phyloP scores from a whole-genome alignment of 257 asterid genomes.

The Scutellaria baicalensis region DNA sequence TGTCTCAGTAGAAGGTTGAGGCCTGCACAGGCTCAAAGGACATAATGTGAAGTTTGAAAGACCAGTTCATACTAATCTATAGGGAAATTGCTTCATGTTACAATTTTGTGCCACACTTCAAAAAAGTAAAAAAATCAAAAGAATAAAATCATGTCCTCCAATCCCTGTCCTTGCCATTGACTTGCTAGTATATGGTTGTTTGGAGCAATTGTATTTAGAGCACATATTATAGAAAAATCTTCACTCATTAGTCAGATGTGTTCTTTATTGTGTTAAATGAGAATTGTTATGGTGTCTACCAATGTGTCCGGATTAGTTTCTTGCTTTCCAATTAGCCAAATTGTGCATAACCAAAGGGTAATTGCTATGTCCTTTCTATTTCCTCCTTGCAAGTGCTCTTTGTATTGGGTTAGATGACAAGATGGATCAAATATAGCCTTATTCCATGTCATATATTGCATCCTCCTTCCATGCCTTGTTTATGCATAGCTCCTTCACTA shows the following conservation, averaged over 20 bases:
- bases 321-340: too few relatives aligned
- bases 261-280: neutral
- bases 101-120: neutral
- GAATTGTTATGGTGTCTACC: neutral
- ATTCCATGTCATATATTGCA: neutral
- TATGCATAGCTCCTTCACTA: neutral
- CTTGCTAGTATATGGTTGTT: neutral
- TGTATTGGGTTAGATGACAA: too few relatives aligned
- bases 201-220: neutral
- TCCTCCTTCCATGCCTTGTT: neutral
- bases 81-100: neutral
- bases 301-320: too few relatives aligned
- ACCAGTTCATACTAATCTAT: neutral
- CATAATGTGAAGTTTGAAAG: neutral
- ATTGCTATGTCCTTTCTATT: too few relatives aligned
- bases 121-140: neutral
- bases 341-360: too few relatives aligned
- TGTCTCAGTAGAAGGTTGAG: neutral
- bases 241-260: neutral
- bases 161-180: neutral
- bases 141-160: neutral
- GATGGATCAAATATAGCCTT: neutral
- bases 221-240: neutral
- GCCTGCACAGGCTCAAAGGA: neutral
- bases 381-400: too few relatives aligned